Conservation (phyloP, 306 rosid species). For the Senna siamea region DNA sequence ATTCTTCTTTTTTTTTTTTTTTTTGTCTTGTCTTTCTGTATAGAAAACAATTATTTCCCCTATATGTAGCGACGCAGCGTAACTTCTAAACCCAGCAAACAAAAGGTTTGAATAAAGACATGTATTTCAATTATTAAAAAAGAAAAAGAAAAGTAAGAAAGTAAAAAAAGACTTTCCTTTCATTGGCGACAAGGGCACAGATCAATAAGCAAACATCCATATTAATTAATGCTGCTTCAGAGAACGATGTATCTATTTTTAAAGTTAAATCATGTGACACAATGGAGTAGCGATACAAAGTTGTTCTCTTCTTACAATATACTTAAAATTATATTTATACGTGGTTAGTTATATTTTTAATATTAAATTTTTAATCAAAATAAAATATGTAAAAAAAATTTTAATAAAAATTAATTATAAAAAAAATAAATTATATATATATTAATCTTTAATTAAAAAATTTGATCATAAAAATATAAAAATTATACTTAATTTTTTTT, state of each 20-base stretch:
- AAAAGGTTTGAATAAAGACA: slow-evolving; percentile 37
- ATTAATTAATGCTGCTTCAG: background rate
- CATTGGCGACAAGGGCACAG: background rate
- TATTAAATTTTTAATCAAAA: too few relatives aligned
- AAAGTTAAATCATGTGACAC: background rate
- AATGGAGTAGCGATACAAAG: too few relatives aligned
- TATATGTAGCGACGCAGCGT: slow-evolving; percentile 33
- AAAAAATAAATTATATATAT: too few relatives aligned
- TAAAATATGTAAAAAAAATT: too few relatives aligned
- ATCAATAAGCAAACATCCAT: background rate
- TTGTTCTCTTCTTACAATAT: too few relatives aligned
- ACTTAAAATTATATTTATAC: too few relatives aligned
- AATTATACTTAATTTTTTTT: too few relatives aligned
- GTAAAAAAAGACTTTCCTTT: background rate
- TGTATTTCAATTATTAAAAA: background rate
- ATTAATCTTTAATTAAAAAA: too few relatives aligned
- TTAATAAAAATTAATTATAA: too few relatives aligned
- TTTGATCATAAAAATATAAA: too few relatives aligned
- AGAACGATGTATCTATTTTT: background rate
- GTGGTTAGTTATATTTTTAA: too few relatives aligned
- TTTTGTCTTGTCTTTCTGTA: too few relatives aligned
- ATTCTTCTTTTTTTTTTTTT: slow-evolving; percentile 37
- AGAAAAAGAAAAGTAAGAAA: background rate
- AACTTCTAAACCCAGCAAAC: slow-evolving; percentile 55
- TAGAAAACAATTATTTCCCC: slow-evolving; percentile 33